A percentile compares a stretch with the other conserved stretches of the same genome.
Conservation (phyloP, 495 filamentous ascomycete species). For the Hypomontagnella submonticulosa region DNA sequence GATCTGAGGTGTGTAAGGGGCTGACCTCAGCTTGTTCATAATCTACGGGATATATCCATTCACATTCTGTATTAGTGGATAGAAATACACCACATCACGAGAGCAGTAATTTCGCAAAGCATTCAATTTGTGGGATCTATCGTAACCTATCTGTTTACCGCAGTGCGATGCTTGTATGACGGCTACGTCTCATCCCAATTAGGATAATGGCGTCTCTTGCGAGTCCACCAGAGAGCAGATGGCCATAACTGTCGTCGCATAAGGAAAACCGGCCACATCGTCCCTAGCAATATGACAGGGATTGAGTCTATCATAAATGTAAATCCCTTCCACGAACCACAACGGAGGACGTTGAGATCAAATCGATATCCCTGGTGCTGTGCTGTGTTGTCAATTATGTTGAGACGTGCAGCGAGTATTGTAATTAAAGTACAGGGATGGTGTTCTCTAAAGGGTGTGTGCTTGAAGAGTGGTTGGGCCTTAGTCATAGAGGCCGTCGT, state of each 20-base stretch:
- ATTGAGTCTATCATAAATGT: constrained; percentile 32
- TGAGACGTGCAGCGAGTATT: constrained; percentile 23
- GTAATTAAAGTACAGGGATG: constrained; percentile 42
- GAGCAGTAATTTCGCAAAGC: constrained; percentile 1
- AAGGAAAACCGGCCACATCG: constrained; percentile 29
- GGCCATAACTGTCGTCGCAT: constrained; percentile 21
- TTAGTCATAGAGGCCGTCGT: constrained; percentile 84
- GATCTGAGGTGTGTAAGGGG: too few species aligned
- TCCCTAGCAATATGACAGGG: constrained; percentile 11
- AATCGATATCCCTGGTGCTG: constrained; percentile 7
- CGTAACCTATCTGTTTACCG: constrained; percentile 32
- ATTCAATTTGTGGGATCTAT: constrained; percentile 43
- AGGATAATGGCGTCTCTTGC: constrained; percentile 18
- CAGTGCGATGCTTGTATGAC: constrained; percentile 18
- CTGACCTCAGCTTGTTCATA: too few species aligned
- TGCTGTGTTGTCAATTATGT: constrained; percentile 28
- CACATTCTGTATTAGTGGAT: too few species aligned
- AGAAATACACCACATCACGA: neutral
- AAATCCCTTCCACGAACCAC: constrained; percentile 25
- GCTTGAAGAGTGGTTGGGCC: neutral
- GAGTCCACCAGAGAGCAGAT: constrained; percentile 16
- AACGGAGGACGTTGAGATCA: constrained; percentile 14
- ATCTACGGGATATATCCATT: too few species aligned
- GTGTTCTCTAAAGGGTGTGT: constrained; percentile 9
- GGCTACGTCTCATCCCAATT: constrained; percentile 9